These are phyloP conservation scores for Physcia stellaris DNA, from an alignment of 495 filamentous ascomycete genomes.

Conservation along the genomic window DNA sequence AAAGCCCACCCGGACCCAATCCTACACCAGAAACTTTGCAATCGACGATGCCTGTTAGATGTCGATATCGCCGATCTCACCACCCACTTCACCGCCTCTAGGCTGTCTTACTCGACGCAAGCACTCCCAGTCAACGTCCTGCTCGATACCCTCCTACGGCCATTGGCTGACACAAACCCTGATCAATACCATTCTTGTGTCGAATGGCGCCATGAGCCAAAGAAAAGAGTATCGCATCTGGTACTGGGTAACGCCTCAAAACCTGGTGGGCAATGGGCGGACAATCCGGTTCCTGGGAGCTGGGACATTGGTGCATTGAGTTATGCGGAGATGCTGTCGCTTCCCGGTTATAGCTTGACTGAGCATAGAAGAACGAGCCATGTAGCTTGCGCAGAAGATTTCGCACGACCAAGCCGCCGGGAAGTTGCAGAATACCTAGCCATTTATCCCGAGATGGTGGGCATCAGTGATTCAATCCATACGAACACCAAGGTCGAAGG, in stretches of 20 bases:
- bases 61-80: conserved; percentile 35
- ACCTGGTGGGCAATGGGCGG: conserved; percentile 52
- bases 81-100: conserved; percentile 47
- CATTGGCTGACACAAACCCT: conserved; percentile 46
- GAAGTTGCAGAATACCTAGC: conserved; percentile 47
- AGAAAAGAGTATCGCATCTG: conserved; percentile 41
- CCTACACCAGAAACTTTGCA: conserved; percentile 39
- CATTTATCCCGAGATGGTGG: conserved; percentile 39
- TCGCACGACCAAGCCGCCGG: conserved; percentile 42
- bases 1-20: conserved; percentile 48
- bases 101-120: conserved; percentile 50
- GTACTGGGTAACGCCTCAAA: conserved; percentile 40
- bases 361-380: conserved; percentile 34
- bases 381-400: conserved; percentile 33
- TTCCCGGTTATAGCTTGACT: conserved; percentile 49
- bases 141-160: conserved; percentile 50
- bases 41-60: conserved; percentile 29
- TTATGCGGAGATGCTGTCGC: conserved; percentile 52
- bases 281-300: conserved; percentile 38
- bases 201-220: conserved; percentile 39
- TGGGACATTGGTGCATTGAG: conserved; percentile 47
- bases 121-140: conserved; percentile 52
- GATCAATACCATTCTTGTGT: conserved; percentile 35
- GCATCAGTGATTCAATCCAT: conserved; percentile 38
- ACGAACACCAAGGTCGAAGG: conserved; percentile 27